A percentile compares a stretch with the other conserved stretches of the same genome.
phyloP scores from a whole-genome alignment of 2,329 filamentous ascomycete species.

The Ascocoryne sarcoides region DNA sequence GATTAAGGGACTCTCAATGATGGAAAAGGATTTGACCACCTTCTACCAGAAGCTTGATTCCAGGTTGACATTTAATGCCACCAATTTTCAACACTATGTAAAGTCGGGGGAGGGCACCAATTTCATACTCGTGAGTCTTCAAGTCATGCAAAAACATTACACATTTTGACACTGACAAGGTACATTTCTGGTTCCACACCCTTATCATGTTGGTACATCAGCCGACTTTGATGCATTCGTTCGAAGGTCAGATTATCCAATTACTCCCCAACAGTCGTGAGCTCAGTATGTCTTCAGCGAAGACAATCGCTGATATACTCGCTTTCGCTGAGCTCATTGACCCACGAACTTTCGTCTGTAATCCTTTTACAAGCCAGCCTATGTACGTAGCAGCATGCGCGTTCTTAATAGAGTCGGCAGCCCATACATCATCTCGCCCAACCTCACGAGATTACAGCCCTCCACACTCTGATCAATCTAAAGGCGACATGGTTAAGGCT shows the following conservation, averaged over 20 bases:
- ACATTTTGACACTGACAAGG: constrained; percentile 56
- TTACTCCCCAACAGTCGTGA: constrained; percentile 74
- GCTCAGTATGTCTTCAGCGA: constrained; percentile 47
- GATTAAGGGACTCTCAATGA: constrained; percentile 60
- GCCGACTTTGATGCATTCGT: constrained; percentile 71
- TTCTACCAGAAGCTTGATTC: constrained; percentile 65
- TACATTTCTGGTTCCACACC: constrained; percentile 79
- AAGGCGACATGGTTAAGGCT: constrained; percentile 7
- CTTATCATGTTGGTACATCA: constrained; percentile 79
- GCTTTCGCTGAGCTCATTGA: constrained; percentile 81
- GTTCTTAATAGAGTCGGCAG: constrained; percentile 74
- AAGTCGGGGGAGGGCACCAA: constrained; percentile 75
- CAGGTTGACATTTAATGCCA: constrained; percentile 71
- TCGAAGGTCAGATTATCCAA: constrained; percentile 60
- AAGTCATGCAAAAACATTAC: background rate
- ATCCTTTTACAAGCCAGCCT: constrained; percentile 82
- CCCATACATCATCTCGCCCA: constrained; percentile 58
- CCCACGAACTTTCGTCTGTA: constrained; percentile 76
- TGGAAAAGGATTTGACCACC: constrained; percentile 70
- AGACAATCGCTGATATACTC: constrained; percentile 83
- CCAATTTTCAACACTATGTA: constrained; percentile 80
- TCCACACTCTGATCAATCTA: constrained; percentile 6
- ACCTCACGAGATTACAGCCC: constrained; percentile 45
- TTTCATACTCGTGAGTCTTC: constrained; percentile 69
- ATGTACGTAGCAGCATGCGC: constrained; percentile 89